Percentiles rank a stretch among this genome's conserved stretches.
Evolutionary conservation across 257 asterid species (phyloP).

Genomic region (Lycium ferocissimum): DNA sequence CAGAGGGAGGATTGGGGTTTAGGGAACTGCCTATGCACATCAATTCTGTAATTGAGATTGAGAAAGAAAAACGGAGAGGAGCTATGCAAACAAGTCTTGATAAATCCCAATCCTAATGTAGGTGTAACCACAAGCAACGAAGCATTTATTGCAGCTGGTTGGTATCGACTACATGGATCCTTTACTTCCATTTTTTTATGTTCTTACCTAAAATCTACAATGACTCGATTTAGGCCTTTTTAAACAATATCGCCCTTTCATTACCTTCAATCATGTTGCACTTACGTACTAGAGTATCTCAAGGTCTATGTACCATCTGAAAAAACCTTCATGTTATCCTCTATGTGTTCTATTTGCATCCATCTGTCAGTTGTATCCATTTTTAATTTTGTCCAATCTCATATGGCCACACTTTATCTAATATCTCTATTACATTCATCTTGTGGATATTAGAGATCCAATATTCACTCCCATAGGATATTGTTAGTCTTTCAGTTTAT

Average conservation of each 20-base stretch:
- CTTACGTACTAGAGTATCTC: not conserved
- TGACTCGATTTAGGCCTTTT: not conserved
- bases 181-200: not conserved
- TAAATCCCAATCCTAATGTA: not conserved
- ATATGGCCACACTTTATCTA: too few species aligned
- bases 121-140: constrained; percentile 21
- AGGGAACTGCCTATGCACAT: too few species aligned
- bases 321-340: not conserved
- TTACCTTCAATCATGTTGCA: not conserved
- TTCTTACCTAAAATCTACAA: constrained; percentile 1
- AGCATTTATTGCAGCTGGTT: not conserved
- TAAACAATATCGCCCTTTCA: not conserved
- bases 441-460: not conserved
- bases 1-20: too few species aligned
- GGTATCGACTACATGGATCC: not conserved
- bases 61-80: too few species aligned
- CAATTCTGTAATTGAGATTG: too few species aligned
- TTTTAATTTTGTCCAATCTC: not conserved
- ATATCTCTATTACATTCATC: not conserved
- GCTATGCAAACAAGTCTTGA: not conserved
- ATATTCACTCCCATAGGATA: constrained; percentile 16
- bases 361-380: not conserved
- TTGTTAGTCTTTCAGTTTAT: not conserved
- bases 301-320: constrained; percentile 21
- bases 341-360: not conserved